Percentiles rank a stretch among this genome's conserved stretches.
phyloP scores from a whole-genome alignment of 129 eudicot species.

The Escallonia rubra region DNA sequence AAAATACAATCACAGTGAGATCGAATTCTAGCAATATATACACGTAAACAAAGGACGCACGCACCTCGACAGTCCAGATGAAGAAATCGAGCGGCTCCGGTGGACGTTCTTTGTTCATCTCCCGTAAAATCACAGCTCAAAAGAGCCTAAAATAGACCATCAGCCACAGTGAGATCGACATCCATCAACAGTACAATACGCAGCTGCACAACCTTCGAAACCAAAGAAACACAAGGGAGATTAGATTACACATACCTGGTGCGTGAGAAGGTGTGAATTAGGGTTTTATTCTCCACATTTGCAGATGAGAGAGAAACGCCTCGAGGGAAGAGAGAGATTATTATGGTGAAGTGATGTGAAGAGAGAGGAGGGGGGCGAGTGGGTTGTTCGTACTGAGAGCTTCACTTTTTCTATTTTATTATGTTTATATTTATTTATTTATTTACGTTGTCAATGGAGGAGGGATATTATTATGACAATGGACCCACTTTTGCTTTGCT shows the following conservation, averaged over 20 bases:
- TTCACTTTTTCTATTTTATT: background rate
- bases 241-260: background rate
- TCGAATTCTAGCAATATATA: background rate
- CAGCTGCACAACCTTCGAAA: no score
- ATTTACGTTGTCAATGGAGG: no score
- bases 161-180: background rate
- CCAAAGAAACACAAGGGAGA: no score
- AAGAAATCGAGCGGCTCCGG: slow-evolving; percentile 51
- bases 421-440: background rate
- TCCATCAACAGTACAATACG: background rate
- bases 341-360: background rate
- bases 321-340: background rate
- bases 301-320: background rate
- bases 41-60: background rate
- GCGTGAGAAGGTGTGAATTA: slow-evolving; percentile 12
- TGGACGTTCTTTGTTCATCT: slow-evolving; percentile 35
- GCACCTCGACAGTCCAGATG: slow-evolving; percentile 50
- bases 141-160: background rate
- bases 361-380: background rate
- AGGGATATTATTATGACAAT: no score
- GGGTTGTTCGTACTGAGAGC: slow-evolving; percentile 1
- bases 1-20: background rate
- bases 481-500: no score
- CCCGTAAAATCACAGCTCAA: background rate
- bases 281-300: slow-evolving; percentile 6